These are phyloP conservation scores for Globisporangium lucens DNA, from an alignment of 352 stramenopile species.

Conservation along the genomic window DNA sequence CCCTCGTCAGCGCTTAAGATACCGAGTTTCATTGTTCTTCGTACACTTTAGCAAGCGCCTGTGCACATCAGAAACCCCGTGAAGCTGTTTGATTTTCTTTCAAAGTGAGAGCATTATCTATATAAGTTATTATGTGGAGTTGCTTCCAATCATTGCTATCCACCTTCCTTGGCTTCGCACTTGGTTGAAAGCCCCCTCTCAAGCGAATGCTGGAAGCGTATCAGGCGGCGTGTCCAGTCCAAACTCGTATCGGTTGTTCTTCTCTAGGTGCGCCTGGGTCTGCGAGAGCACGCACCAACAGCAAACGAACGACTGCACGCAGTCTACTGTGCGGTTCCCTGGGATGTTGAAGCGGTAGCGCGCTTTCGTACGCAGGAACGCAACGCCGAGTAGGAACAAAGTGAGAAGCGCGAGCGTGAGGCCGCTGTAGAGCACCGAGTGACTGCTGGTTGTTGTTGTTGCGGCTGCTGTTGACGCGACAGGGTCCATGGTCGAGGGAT, in stretches of 20 bases:
- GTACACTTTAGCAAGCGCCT: too few species aligned
- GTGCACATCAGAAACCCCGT: too few species aligned
- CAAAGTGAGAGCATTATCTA: too few species aligned
- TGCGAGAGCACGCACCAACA: conserved; percentile 55
- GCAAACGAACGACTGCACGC: conserved; percentile 36
- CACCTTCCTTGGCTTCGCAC: neutral
- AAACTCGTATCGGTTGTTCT: conserved; percentile 24
- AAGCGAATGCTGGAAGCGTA: conserved; percentile 19
- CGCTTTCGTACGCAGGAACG: conserved; percentile 35
- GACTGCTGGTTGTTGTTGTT: neutral
- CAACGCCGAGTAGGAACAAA: conserved; percentile 40
- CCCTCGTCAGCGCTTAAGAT: too few species aligned
- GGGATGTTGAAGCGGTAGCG: conserved; percentile 39
- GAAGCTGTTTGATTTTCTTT: too few species aligned
- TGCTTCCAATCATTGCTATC: neutral
- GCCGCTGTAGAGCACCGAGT: conserved; percentile 4
- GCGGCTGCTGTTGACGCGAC: neutral
- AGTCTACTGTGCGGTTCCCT: conserved; percentile 33
- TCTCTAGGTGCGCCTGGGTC: conserved; percentile 30
- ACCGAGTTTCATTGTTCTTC: too few species aligned
- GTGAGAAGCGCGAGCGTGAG: conserved; percentile 24
- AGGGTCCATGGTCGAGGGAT: neutral
- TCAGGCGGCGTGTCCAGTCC: conserved; percentile 17
- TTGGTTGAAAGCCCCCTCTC: neutral
- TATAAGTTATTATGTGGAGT: too few species aligned